These are phyloP conservation scores for Penicillium palitans DNA, from an alignment of 2,329 filamentous ascomycete genomes.

Conservation along the genomic window DNA sequence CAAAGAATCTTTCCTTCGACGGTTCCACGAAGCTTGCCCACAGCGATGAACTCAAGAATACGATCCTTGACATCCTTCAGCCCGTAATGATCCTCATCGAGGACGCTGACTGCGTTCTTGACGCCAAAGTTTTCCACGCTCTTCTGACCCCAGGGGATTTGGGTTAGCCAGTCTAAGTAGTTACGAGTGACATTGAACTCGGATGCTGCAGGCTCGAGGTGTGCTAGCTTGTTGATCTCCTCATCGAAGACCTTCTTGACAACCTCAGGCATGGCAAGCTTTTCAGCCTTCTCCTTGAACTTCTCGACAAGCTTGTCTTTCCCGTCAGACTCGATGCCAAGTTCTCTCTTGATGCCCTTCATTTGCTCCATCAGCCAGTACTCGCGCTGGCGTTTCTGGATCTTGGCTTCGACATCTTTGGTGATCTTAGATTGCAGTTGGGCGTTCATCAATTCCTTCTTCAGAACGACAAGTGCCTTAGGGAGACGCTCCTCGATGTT, in stretches of 20 bases:
- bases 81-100: constrained; percentile 96
- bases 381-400: constrained; percentile 93
- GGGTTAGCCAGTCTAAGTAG: constrained; percentile 97
- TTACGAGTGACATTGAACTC: constrained; percentile 99
- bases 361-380: constrained; percentile 99
- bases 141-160: constrained; percentile 94
- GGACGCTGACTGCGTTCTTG: constrained; percentile 79
- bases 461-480: constrained; percentile 87
- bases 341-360: constrained; percentile 94
- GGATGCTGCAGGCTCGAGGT: constrained; percentile 91
- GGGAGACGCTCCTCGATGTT: constrained; percentile 90
- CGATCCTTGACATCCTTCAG: constrained; percentile 98
- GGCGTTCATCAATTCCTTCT: constrained; percentile 98
- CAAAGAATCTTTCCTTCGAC: constrained; percentile 98
- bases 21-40: constrained; percentile 92
- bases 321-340: constrained; percentile 94
- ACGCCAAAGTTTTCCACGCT: constrained; percentile 97
- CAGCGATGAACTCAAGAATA: constrained; percentile 96
- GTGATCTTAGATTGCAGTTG: constrained; percentile 96
- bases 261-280: constrained; percentile 92
- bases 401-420: constrained; percentile 96
- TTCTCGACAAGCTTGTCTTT: constrained; percentile 98
- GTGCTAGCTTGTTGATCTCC: constrained; percentile 93
- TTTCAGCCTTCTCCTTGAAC: constrained; percentile 92
- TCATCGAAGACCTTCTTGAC: constrained; percentile 98